Evolutionary conservation across 2,329 filamentous ascomycete species (phyloP), one percentile per base, ranked within the genome.

Genomic region (Ascochyta viciae-villosae): DNA sequence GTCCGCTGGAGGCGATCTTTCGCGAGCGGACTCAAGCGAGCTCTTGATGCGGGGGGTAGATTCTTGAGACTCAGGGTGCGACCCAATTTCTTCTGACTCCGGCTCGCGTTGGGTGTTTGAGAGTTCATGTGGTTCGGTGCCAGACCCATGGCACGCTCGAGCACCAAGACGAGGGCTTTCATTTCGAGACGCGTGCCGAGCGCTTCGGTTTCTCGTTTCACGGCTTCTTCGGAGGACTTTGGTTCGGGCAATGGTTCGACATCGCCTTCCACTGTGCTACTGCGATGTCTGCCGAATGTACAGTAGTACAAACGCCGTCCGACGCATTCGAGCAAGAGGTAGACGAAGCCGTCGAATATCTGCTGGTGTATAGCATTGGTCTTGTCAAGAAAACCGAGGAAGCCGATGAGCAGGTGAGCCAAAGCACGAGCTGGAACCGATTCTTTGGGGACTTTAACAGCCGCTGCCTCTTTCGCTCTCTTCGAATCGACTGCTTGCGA

Each of bases 1-100:
- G 79, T 81, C 4, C 74, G 68, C 56, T 81, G 79, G 39, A 82
- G 68, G n/a, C 74, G 69, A 19, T 80, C 74, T 54, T 76, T 78
- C 4, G 76, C 78, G 6, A 73, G 57, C 1, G 72, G 50, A 27
- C 71, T 70, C 2, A 81, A 57, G 1, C 71, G 65, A 8, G 66
- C 62, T 56, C 74, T 76, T 0, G 67, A 69, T 0, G 62, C 48
- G 6, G 66, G 60, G 12, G 63, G 59, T 4, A 70, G 61, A 19
- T 47, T 61, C 22, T 66, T 74, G 10, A 61, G 31, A 24, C 67
- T 71, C n/a, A 70, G 60, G 6, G 67, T 58, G 16, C 75, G 71
- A 19, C 51, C 60, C 27, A 58, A 38, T 16, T 29, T 56, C 13
- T 51, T 56, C 38, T 56, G 48, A 16, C 45, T 37, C 8, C 39